Percentiles rank a stretch among this genome's conserved stretches.
phyloP scores from a whole-genome alignment of 192 early-diverging fungal genomes.

The Backusella tuberculispora region DNA sequence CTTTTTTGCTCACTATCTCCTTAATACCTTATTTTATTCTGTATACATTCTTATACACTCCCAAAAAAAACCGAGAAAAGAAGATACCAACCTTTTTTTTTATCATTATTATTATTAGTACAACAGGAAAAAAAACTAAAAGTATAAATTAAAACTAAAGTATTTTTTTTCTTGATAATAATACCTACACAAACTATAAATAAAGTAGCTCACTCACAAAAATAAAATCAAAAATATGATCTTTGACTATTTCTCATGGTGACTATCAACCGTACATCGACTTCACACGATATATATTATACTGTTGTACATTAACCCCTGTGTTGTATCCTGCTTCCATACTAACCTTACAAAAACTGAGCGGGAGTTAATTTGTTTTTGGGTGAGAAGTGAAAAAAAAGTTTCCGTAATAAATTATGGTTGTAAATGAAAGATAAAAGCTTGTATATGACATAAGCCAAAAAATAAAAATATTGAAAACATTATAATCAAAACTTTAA shows the following conservation, averaged over 20 bases:
- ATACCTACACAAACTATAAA: not conserved
- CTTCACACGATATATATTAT: not conserved
- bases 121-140: not conserved
- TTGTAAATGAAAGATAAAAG: slow-evolving; percentile 9
- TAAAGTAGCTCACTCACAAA: not conserved
- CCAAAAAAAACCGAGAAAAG: not conserved
- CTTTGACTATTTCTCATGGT: not conserved
- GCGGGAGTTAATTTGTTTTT: slow-evolving; percentile 3
- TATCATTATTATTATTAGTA: not conserved
- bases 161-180: not conserved
- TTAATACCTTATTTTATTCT: slow-evolving; percentile 3
- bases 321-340: not conserved
- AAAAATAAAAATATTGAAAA: too few species aligned
- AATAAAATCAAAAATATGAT: not conserved
- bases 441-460: not conserved
- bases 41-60: not conserved
- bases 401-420: slow-evolving; percentile 1
- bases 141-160: slow-evolving; percentile 1
- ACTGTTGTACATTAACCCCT: not conserved
- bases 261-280: not conserved
- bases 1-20: not conserved
- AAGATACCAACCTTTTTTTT: not conserved
- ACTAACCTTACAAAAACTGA: not conserved
- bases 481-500: too few species aligned
- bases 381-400: slow-evolving; percentile 5